A percentile compares a stretch with the other conserved stretches of the same genome.
phyloP scores from a whole-genome alignment of 139 green algal species.

The Astrephomene gubernaculifera region DNA sequence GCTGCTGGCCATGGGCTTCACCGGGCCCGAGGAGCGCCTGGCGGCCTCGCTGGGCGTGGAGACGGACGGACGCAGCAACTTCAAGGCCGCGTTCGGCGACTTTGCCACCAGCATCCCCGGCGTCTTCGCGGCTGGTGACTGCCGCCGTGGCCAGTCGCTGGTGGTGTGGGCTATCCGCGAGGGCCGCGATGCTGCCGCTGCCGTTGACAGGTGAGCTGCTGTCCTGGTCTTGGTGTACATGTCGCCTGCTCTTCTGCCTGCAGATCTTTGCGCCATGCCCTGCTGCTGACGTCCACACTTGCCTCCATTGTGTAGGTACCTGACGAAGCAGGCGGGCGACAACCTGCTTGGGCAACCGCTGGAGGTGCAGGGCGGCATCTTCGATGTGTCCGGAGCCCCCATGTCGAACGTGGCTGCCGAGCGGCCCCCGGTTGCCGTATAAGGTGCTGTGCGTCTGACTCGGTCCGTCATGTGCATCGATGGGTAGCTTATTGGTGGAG shows the following conservation, averaged over 20 bases:
- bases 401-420: not conserved
- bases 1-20: constrained; percentile 97
- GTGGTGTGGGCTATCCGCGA: constrained; percentile 97
- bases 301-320: too few species aligned
- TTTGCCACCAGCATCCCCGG: constrained; percentile 91
- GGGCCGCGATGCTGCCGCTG: constrained; percentile 83
- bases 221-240: too few species aligned
- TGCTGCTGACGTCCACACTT: too few species aligned
- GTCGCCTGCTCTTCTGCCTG: too few species aligned
- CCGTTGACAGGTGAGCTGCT: constrained; percentile 79
- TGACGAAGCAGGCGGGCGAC: constrained; percentile 4
- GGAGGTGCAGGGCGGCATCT: constrained; percentile 36
- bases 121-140: constrained; percentile 97
- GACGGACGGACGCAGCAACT: constrained; percentile 92
- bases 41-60: constrained; percentile 81
- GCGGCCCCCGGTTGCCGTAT: constrained; percentile 33
- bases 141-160: constrained; percentile 90
- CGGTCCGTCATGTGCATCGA: too few species aligned
- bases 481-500: too few species aligned
- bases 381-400: constrained; percentile 16
- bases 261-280: too few species aligned
- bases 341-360: constrained; percentile 22
- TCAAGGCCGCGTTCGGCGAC: constrained; percentile 93
- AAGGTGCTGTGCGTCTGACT: too few species aligned
- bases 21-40: constrained; percentile 91